A percentile compares a stretch with the other conserved stretches of the same genome.
Evolutionary conservation across 2,329 filamentous ascomycete species (phyloP).

Genomic region (Aspergillus hortae): DNA sequence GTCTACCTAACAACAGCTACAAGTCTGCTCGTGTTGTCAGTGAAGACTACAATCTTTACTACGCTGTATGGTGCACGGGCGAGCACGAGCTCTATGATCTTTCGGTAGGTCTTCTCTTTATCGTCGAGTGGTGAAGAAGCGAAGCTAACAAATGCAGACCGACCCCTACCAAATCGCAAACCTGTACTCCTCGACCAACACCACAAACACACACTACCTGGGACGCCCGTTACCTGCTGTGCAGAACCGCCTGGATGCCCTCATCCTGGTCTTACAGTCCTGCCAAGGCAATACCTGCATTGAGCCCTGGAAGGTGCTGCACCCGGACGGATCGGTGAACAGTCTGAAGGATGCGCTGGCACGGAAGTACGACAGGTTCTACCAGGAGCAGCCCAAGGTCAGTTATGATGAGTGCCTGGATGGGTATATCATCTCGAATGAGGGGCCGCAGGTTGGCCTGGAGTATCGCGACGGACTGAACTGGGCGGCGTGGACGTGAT

Average conservation of each 20-base stretch:
- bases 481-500: slow-evolving; percentile 14
- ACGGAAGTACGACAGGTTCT: slow-evolving; percentile 29
- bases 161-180: slow-evolving; percentile 38
- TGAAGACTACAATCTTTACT: slow-evolving; percentile 36
- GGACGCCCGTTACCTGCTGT: slow-evolving; percentile 19
- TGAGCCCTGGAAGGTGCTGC: slow-evolving; percentile 34
- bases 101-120: slow-evolving; percentile 16
- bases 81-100: slow-evolving; percentile 42
- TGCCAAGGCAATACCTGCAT: slow-evolving; percentile 34
- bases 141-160: slow-evolving; percentile 16
- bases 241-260: slow-evolving; percentile 30
- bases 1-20: slow-evolving; percentile 36
- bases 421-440: slow-evolving; percentile 34
- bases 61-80: slow-evolving; percentile 40
- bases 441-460: slow-evolving; percentile 28
- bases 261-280: slow-evolving; percentile 38
- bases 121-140: not conserved
- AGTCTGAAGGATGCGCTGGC: slow-evolving; percentile 32
- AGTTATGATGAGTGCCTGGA: slow-evolving; percentile 31
- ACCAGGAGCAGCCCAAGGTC: slow-evolving; percentile 28
- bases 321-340: slow-evolving; percentile 26
- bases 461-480: slow-evolving; percentile 15
- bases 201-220: slow-evolving; percentile 14
- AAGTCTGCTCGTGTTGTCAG: slow-evolving; percentile 37
- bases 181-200: slow-evolving; percentile 16